Evolutionary conservation across 2,329 filamentous ascomycete species (phyloP).

Genomic region (Cladophialophora yegresii): DNA sequence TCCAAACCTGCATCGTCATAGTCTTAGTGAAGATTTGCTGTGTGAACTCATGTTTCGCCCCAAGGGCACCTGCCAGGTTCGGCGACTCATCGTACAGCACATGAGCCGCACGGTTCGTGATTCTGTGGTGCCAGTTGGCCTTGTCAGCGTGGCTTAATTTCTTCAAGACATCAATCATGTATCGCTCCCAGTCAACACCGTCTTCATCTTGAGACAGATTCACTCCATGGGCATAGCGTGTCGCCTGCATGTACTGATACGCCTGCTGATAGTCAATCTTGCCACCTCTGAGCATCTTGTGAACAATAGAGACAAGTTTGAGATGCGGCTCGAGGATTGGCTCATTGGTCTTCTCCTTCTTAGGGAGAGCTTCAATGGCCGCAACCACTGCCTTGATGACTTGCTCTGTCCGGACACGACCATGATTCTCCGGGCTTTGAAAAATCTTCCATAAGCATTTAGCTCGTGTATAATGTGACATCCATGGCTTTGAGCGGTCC

Average conservation of each 20-base stretch:
- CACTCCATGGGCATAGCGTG: conserved; percentile 58
- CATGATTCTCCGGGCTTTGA: conserved; percentile 44
- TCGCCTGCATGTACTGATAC: conserved; percentile 54
- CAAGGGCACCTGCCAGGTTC: conserved; percentile 55
- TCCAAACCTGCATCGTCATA: conserved; percentile 93
- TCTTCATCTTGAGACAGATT: conserved; percentile 52
- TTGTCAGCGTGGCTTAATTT: conserved; percentile 72
- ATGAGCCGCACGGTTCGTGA: conserved; percentile 69
- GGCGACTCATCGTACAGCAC: conserved; percentile 61
- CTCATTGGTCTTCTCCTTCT: conserved; percentile 63
- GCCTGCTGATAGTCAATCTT: conserved; percentile 52
- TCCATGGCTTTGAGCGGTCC: conserved; percentile 64
- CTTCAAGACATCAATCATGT: conserved; percentile 62
- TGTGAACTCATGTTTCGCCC: conserved; percentile 76
- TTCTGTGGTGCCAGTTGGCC: conserved; percentile 92
- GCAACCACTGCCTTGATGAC: conserved; percentile 61
- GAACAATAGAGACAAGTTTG: conserved; percentile 78
- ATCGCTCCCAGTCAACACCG: conserved; percentile 59
- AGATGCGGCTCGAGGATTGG: conserved; percentile 90
- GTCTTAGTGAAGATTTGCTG: conserved; percentile 89
- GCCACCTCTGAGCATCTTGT: conserved; percentile 70
- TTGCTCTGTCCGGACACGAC: conserved; percentile 44
- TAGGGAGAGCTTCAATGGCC: conserved; percentile 63
- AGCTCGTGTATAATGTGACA: conserved; percentile 67
- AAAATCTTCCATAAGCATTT: conserved; percentile 76